Evolutionary conservation across 2,329 filamentous ascomycete species (phyloP), one percentile per base, ranked within the genome.

Genomic region (Colletotrichum cordylinicola): DNA sequence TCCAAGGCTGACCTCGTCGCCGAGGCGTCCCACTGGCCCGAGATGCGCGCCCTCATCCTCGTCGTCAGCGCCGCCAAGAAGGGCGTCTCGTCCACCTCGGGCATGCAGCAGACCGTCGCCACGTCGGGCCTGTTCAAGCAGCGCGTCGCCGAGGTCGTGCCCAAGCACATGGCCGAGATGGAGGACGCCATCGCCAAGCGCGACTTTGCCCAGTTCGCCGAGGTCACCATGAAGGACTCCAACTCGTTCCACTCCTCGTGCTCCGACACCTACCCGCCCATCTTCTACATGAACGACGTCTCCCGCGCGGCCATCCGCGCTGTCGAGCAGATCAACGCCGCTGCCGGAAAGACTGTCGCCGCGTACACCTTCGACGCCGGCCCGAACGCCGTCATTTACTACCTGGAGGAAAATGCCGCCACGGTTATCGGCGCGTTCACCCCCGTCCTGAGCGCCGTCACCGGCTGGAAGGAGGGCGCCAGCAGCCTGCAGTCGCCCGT

Each of bases 341-440:
- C 90, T 29, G 95, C 94, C 6, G 96, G 95, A 70, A 93, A 92
- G 86, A 93, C 91, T 0, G 90, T 98, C 21, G 96, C 95, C 5
- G 97, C 97, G 5, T 99, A 99, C 85, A 99, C 97, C 0, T 99
- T 98, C 82, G 97, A 99, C 83, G 97, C 97, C 0, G 97, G 97
- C 68, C 97, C 97, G 70, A 99, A 99, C 86, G 96, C 96, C 55
- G 98, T 99, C 67, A 92, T 99, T 67, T 99, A 99, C 89, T 98
- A 98, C 83, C 91, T 96, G 55, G 94, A 96, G 82, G 90, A 96
- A 88, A 91, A 98, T 79, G 90, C 93, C 77, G 89, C 90, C 56
- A 85, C 90, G 4, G 93, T 98, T 5, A 91, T 96, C 0, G 96
- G 96, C 10, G 91, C 93, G 1, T 94, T 99, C 85, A 94, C 95